Conservation (phyloP, 2,329 filamentous ascomycete species). For the Clonostachys solani region DNA sequence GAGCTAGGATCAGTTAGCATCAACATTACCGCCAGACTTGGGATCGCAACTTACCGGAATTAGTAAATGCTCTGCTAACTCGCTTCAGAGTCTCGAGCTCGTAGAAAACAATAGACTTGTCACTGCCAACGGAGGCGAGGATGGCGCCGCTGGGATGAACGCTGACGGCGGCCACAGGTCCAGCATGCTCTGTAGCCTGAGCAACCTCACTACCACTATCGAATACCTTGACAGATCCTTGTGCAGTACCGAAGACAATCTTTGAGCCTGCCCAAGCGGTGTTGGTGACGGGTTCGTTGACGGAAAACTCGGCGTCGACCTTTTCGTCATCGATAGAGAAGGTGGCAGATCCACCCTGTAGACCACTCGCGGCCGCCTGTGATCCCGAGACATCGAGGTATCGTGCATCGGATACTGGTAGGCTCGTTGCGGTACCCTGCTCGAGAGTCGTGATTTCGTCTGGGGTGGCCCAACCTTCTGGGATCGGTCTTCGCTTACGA, state of each 20-base stretch:
- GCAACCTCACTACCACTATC: constrained; percentile 65
- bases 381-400: constrained; percentile 50
- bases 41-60: constrained; percentile 58
- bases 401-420: constrained; percentile 43
- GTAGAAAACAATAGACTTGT: constrained; percentile 92
- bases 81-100: constrained; percentile 65
- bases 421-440: constrained; percentile 36
- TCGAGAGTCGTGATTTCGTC: constrained; percentile 60
- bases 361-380: constrained; percentile 69
- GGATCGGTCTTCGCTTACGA: constrained; percentile 83
- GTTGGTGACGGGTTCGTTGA: constrained; percentile 64
- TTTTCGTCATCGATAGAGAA: constrained; percentile 69
- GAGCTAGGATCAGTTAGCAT: constrained; percentile 40
- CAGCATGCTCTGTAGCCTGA: constrained; percentile 77
- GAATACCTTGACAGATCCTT: constrained; percentile 77
- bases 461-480: constrained; percentile 76
- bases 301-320: constrained; percentile 62
- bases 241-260: constrained; percentile 68
- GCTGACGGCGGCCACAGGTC: constrained; percentile 71
- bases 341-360: constrained; percentile 69
- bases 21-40: background rate
- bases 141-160: constrained; percentile 81
- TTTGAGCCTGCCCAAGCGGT: constrained; percentile 62
- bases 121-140: constrained; percentile 79
- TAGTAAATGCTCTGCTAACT: constrained; percentile 74